phyloP scores from a whole-genome alignment of 768 basidiomycete genomes.

The Thelephora ganbajun region DNA sequence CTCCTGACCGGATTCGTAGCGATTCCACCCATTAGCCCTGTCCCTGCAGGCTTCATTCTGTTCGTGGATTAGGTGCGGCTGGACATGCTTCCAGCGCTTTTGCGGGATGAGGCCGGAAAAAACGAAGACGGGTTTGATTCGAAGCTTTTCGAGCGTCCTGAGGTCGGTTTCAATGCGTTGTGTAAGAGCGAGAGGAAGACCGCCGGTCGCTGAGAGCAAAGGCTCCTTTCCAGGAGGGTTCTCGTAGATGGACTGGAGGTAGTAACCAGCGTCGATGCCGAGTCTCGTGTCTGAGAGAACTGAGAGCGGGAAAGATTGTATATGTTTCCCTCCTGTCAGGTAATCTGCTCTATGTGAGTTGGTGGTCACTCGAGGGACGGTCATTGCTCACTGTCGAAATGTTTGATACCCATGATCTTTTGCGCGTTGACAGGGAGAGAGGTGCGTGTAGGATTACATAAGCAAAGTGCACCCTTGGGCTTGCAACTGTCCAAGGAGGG shows the following conservation, averaged over 20 bases:
- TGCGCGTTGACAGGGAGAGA: too few relatives aligned
- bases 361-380: not conserved
- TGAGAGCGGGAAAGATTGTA: conserved; percentile 68
- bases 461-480: too few relatives aligned
- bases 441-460: too few relatives aligned
- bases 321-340: conserved; percentile 77
- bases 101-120: conserved; percentile 81
- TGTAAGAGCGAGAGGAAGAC: conserved; percentile 79
- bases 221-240: conserved; percentile 73
- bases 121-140: conserved; percentile 97
- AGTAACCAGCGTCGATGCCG: conserved; percentile 92
- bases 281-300: conserved; percentile 84
- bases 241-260: conserved; percentile 69
- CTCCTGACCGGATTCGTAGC: conserved; percentile 87
- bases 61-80: conserved; percentile 34
- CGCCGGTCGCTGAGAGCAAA: conserved; percentile 88
- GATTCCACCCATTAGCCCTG: conserved; percentile 77
- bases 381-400: conserved; percentile 55
- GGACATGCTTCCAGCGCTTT: conserved; percentile 54
- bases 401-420: conserved; percentile 34
- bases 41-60: conserved; percentile 57
- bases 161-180: conserved; percentile 86
- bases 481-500: too few relatives aligned
- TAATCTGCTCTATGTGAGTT: conserved; percentile 37
- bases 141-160: conserved; percentile 75